phyloP scores from a whole-genome alignment of 306 rosid genomes.

The Cajanus cajan region DNA sequence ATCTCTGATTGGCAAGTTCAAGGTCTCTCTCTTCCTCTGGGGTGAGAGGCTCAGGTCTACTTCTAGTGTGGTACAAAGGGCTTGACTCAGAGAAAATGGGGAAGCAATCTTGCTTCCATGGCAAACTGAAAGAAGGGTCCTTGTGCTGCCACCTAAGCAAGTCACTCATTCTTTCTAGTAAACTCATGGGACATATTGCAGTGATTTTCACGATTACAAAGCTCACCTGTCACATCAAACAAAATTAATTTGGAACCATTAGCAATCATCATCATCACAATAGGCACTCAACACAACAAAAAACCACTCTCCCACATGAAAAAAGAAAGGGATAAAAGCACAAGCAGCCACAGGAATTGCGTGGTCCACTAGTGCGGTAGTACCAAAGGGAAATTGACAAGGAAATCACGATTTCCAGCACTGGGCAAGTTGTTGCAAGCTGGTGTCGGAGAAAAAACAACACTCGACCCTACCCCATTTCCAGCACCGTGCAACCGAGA shows the following conservation, averaged over 20 bases:
- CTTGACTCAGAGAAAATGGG: slow-evolving; percentile 65
- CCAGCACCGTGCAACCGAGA: background rate
- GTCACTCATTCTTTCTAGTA: slow-evolving; percentile 66
- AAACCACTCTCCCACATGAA: background rate
- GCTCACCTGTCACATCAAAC: slow-evolving; percentile 53
- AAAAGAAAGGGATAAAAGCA: slow-evolving; percentile 23
- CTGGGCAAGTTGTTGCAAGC: background rate
- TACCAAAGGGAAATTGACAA: background rate
- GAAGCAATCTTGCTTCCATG: slow-evolving; percentile 76
- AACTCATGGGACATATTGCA: slow-evolving; percentile 78
- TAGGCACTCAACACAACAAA: background rate
- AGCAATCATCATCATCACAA: slow-evolving; percentile 1
- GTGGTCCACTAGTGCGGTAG: slow-evolving; percentile 14
- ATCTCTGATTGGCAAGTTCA: slow-evolving; percentile 53
- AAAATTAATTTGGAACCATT: slow-evolving; percentile 16
- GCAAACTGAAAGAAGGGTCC: slow-evolving; percentile 59
- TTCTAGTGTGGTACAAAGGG: slow-evolving; percentile 71
- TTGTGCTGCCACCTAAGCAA: slow-evolving; percentile 84
- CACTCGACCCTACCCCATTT: slow-evolving; percentile 6
- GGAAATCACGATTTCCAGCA: background rate
- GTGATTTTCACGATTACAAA: slow-evolving; percentile 69
- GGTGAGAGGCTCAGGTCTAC: slow-evolving; percentile 55
- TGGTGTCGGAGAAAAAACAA: background rate
- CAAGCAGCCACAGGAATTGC: slow-evolving; percentile 28
- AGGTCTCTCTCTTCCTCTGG: slow-evolving; percentile 70